Conservation (phyloP, 225 moss, liverwort and hornwort species). For the Marchantia polymorpha region DNA sequence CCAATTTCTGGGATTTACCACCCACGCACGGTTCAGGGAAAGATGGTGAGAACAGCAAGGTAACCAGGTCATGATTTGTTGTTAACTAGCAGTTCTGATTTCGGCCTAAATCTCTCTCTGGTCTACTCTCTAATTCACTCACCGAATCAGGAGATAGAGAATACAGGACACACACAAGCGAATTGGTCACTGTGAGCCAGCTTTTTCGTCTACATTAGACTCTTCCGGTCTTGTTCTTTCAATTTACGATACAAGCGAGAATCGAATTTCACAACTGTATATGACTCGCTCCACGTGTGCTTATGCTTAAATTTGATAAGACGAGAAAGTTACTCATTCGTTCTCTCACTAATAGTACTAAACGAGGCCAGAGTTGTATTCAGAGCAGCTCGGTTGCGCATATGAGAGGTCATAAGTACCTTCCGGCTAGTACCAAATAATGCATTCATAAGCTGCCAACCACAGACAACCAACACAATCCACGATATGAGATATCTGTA, state of each 20-base stretch:
- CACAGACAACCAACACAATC: not conserved
- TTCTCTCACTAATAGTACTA: not conserved
- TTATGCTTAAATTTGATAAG: not conserved
- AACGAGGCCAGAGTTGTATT: not conserved
- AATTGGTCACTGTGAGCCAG: no score
- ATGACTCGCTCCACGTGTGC: not conserved
- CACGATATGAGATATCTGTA: not conserved
- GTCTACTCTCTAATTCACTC: no score
- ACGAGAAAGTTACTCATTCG: not conserved
- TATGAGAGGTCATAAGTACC: not conserved
- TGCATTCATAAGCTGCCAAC: constrained; percentile 18
- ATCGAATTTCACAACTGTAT: not conserved
- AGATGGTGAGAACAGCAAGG: no score
- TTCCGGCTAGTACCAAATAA: constrained; percentile 22
- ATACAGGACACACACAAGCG: no score
- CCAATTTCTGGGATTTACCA: constrained; percentile 2
- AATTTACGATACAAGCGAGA: not conserved
- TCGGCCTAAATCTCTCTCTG: no score
- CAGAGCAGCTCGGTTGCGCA: not conserved
- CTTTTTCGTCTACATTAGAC: not conserved
- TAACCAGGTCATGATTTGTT: no score
- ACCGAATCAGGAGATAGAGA: no score
- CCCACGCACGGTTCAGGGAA: no score
- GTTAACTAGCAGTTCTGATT: no score
- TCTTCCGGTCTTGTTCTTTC: not conserved